Conservation (phyloP, 2,329 filamentous ascomycete genomes). For the Colletotrichum tanaceti region DNA sequence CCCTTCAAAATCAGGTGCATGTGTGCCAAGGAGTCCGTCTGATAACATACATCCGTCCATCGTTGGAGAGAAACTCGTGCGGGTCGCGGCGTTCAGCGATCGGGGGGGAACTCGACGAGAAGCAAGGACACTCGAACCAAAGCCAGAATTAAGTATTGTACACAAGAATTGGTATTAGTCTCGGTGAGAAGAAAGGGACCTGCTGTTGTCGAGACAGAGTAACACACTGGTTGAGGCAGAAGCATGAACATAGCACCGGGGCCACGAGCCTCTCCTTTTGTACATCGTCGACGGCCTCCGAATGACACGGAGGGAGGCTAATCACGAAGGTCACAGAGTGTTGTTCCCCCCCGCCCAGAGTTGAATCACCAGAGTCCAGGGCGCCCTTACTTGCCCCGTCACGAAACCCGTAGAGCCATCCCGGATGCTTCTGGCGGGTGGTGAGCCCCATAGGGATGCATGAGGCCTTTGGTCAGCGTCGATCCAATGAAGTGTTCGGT, state of each 20-base stretch:
- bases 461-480: slow-evolving; percentile 23
- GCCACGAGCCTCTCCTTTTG: slow-evolving; percentile 34
- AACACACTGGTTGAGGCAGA: slow-evolving; percentile 13
- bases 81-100: background rate
- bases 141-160: background rate
- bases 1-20: background rate
- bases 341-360: slow-evolving; percentile 5
- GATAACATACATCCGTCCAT: slow-evolving; percentile 41
- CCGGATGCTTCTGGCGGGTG: background rate
- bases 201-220: slow-evolving; percentile 5
- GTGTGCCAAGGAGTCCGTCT: background rate
- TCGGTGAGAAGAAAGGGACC: background rate
- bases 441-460: slow-evolving; percentile 39
- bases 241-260: slow-evolving; percentile 1
- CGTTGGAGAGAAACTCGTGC: background rate
- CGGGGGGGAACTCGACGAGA: background rate
- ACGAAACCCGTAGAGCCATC: slow-evolving; percentile 21
- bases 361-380: slow-evolving; percentile 1
- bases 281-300: slow-evolving; percentile 36
- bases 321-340: slow-evolving; percentile 12
- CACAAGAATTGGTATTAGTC: slow-evolving; percentile 3
- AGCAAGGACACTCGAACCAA: background rate
- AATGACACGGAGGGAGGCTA: slow-evolving; percentile 1
- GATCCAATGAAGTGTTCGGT: slow-evolving; percentile 23
- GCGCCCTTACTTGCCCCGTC: slow-evolving; percentile 16